Base-by-base conservation (phyloP, 2,329 filamentous ascomycete genomes). In the Lizonia empirigonia region DNA sequence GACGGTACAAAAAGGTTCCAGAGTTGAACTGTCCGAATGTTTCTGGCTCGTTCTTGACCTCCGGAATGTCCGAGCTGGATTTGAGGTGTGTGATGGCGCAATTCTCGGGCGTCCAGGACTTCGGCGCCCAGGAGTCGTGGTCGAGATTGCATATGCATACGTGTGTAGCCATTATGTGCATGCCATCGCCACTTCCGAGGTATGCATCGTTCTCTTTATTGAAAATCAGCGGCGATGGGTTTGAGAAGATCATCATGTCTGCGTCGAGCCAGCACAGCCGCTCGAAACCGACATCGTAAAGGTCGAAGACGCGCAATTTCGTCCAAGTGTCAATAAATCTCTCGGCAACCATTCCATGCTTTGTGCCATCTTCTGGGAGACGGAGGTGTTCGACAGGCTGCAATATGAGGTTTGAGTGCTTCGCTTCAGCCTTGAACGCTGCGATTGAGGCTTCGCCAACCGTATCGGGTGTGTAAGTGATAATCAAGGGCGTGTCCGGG, bases 321-420 rank as follows among this genome's bases (percentile, higher is more conserved):
- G 80, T 82, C 77, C 79, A 82, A 3, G 80, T 82, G 56, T 82
- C 80, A 49, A 72, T 73, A 65, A 82, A 82, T 18, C 80, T 75
- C 50, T 80, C 75, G 1, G 80, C 78, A 24, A 82, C 79, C 50
- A 75, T 70, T 32, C 73, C 70, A 40, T 72, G 63, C 19, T 58
- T 56, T 0, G 59, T 60, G 12, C 59, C 60, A 50, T 62, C 55
- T 15, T 60, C 58, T 0, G 71, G 64, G 18, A 78, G 73, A 4
- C 75, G 65, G 1, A 82, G 65, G 16, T 75, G 71, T 13, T 75
- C 63, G 39, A 79, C 73, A 13, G 70, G 58, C 13, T 70, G 66
- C 4, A 77, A 59, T 24, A 75, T 67, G 15, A 80, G 66, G 30
- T 78, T 76, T 7, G 71, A 72, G 39, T 73, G 63, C 1, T 60